A percentile compares a stretch with the other conserved stretches of the same genome.
phyloP scores from a whole-genome alignment of 441 rosid genomes.

The Gossypium davidsonii region DNA sequence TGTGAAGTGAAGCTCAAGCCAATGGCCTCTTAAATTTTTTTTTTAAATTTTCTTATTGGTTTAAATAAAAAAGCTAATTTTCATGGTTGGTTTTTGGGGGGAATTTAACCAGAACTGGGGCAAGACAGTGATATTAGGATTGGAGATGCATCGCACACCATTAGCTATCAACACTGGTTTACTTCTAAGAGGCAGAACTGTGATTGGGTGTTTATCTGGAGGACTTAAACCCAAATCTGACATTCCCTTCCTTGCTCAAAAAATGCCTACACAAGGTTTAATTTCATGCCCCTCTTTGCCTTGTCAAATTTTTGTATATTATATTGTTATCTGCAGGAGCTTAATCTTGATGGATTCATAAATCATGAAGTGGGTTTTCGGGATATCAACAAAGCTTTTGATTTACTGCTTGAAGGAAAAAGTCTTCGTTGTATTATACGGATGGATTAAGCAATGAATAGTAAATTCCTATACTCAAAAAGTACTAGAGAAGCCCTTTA shows the following conservation, averaged over 20 bases:
- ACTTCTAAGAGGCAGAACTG: slow-evolving; percentile 1
- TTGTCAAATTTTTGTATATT: no score
- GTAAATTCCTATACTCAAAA: no score
- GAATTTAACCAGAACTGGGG: not conserved
- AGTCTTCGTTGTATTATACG: slow-evolving; percentile 11
- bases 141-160: not conserved
- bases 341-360: slow-evolving; percentile 13
- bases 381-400: slow-evolving; percentile 15
- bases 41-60: not conserved
- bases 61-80: not conserved
- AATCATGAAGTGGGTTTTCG: not conserved
- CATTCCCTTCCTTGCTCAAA: not conserved
- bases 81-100: not conserved
- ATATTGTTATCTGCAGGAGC: not conserved
- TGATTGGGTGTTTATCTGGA: not conserved
- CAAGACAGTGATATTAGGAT: slow-evolving; percentile 9
- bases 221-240: slow-evolving; percentile 13
- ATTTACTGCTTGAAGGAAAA: slow-evolving; percentile 4
- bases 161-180: not conserved
- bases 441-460: slow-evolving; percentile 1
- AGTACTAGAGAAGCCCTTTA: no score
- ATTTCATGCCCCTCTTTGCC: not conserved
- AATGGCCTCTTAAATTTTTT: not conserved
- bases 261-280: not conserved
- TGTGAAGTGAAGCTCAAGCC: no score